phyloP scores from a whole-genome alignment of 345 rosid species.

The Eucalyptus guilfoylei region DNA sequence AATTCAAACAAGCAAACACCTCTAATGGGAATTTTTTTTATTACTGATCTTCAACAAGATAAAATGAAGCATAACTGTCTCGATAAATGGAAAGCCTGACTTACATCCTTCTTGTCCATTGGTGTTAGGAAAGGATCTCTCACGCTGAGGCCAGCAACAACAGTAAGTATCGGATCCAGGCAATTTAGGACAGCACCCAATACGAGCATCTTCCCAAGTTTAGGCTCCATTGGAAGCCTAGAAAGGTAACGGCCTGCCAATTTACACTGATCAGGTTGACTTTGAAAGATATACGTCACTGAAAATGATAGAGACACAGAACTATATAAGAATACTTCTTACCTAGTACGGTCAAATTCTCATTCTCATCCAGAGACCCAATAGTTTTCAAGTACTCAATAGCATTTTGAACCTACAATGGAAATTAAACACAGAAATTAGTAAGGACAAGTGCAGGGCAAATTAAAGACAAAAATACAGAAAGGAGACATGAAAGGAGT shows the following conservation, averaged over 20 bases:
- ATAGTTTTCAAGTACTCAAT: slow-evolving; percentile 77
- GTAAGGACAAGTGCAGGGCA: not conserved
- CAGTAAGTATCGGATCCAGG: slow-evolving; percentile 74
- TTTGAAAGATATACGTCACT: not conserved
- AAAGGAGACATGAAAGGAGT: not conserved
- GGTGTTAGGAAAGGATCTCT: slow-evolving; percentile 93
- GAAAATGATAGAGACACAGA: not conserved
- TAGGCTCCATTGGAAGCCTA: slow-evolving; percentile 92
- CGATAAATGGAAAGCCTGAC: slow-evolving; percentile 13
- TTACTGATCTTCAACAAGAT: not conserved
- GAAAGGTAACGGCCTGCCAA: slow-evolving; percentile 71
- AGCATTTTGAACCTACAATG: slow-evolving; percentile 76
- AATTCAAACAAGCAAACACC: not conserved
- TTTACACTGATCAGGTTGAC: not conserved
- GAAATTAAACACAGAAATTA: not conserved
- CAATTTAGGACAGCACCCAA: slow-evolving; percentile 80
- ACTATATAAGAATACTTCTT: not conserved
- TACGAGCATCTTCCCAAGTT: slow-evolving; percentile 91
- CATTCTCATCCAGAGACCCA: slow-evolving; percentile 78
- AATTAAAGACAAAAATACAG: not conserved
- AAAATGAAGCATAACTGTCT: not conserved
- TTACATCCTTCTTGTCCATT: slow-evolving; percentile 87
- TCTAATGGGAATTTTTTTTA: not conserved
- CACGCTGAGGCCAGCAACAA: slow-evolving; percentile 85
- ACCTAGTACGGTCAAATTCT: slow-evolving; percentile 76